Evolutionary conservation across 768 basidiomycete species (phyloP), one percentile per base, ranked within the genome.

Genomic region (Tylopilus plumbeoviolaceoides): DNA sequence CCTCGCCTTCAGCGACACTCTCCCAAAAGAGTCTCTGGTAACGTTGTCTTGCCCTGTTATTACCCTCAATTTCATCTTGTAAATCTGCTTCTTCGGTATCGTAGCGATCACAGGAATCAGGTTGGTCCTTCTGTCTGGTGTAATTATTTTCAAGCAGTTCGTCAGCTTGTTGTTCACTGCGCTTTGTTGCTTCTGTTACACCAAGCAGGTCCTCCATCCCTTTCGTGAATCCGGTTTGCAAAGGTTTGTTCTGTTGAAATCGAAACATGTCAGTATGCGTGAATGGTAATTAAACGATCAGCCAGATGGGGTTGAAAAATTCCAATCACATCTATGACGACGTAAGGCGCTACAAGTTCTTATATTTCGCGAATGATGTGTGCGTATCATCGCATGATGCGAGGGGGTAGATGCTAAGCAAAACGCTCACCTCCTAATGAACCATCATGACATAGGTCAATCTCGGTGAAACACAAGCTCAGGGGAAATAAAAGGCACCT

Each of bases 171-270:
- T 46, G 41, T 23, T 46, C 42, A 20, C 25, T 47, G 44, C 53
- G 48, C 61, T 64, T 31, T 57, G 57, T 20, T 67, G 39, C 33
- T 36, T 67, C 54, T 15, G 54, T 70, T n/a, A 88, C 82, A 36
- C 82, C 86, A 27, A 97, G 75, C 5, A 90, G 67, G 38, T 71
- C 70, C 61, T 97, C 92, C 93, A 97, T 97, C 17, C 87, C 90
- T 41, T 68, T 64, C 7, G 75, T 78, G 69, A 95, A 92, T 9
- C 90, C 89, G 0, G 82, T 87, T 73, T 97, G 93, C 5, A 94
- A 62, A 4, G 72, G 67, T 63, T 82, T 82, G 36, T 73, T 75
- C 88, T 91, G 58, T 27, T 18, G 39, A 55, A 52, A 21, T 1
- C 23, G 51, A 17, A 45, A 9, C 6, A 33, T 30, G 23, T 56